Percentiles rank a stretch among this genome's conserved stretches.
Evolutionary conservation across 2,329 filamentous ascomycete species (phyloP).

Genomic region (Mycosphaerella sp.): DNA sequence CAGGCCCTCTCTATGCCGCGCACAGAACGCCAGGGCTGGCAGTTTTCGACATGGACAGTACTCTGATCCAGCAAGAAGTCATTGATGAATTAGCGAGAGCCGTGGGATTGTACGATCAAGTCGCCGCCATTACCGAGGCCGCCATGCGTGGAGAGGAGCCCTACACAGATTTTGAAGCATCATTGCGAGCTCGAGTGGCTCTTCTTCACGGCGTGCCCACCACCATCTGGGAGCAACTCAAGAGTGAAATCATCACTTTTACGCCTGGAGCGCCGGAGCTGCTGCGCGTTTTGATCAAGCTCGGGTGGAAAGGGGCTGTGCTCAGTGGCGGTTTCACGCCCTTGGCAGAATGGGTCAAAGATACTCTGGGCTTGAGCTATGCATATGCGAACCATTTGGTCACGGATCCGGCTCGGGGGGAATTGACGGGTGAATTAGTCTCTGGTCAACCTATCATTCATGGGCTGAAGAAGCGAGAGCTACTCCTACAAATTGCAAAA

Average conservation of each 20-base stretch:
- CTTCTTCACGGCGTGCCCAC: slow-evolving; percentile 75
- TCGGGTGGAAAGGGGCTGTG: slow-evolving; percentile 84
- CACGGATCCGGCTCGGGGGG: slow-evolving; percentile 47
- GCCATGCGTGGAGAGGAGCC: slow-evolving; percentile 82
- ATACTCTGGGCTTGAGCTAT: slow-evolving; percentile 75
- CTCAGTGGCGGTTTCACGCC: slow-evolving; percentile 89
- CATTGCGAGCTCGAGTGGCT: slow-evolving; percentile 71
- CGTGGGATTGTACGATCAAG: slow-evolving; percentile 60
- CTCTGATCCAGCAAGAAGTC: slow-evolving; percentile 92
- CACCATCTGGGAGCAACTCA: slow-evolving; percentile 62
- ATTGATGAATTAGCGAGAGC: slow-evolving; percentile 90
- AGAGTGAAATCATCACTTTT: slow-evolving; percentile 60
- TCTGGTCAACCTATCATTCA: slow-evolving; percentile 67
- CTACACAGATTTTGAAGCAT: slow-evolving; percentile 73
- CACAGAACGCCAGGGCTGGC: slow-evolving; percentile 55
- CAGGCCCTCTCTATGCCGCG: slow-evolving; percentile 16
- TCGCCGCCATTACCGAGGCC: slow-evolving; percentile 81
- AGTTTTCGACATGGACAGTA: slow-evolving; percentile 99
- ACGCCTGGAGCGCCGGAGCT: slow-evolving; percentile 74
- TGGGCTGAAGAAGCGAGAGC: slow-evolving; percentile 64
- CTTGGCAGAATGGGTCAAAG: slow-evolving; percentile 77
- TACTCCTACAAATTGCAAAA: slow-evolving; percentile 63
- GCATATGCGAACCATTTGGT: slow-evolving; percentile 81
- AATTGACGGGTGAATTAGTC: slow-evolving; percentile 64
- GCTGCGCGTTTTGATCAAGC: slow-evolving; percentile 63